Evolutionary conservation across 495 filamentous ascomycete genomes (phyloP), one percentile per base, ranked within the genome.

Genomic region (Hypoxylon intermedium): DNA sequence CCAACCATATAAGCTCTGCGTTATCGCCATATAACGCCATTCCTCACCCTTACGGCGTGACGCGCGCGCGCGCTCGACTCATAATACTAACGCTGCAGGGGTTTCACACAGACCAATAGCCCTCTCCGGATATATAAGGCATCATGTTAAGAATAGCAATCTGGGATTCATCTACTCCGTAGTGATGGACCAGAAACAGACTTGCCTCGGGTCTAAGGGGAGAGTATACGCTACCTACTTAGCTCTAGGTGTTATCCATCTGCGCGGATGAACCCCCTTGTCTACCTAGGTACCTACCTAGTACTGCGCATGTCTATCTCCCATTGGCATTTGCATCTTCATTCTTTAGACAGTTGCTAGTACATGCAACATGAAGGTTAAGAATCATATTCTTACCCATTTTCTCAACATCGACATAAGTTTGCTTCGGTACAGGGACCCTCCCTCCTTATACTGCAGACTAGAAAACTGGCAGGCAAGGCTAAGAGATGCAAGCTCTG

Each of bases 401-500:
- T 30, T 11, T 34, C 31, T 16, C 13, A 46, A 46, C 12, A 46
- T 13, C 28, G 4, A 24, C 9, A 31, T 13, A 20, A 46, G 52
- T 62, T 62, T 60, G 58, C 58, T 60, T 57, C 62, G 30, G 18
- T 38, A 38, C 36, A 62, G 52, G 57, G 54, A 18, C 38, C 30
- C 49, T 23, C 38, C 30, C 49, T 45, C 47, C 50, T 52, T 58
- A 56, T 58, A 51, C 52, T 28, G 30, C 34, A 41, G 47, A 54
- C 58, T 66, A 61, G 58, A 63, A 61, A 54, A n/a, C n/a, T 57
- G 57, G 63, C 63, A 66, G 49, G 42, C 55, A 28, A 52, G 48
- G 52, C 47, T 55, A 51, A 52, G 31, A 60, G 34, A 56, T 47
- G 57, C 46, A 61, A 31, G 58, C 58, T 62, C 24, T 56, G 55